Base-by-base conservation (phyloP, 768 basidiomycete species). In the Termitomyces sp. region DNA sequence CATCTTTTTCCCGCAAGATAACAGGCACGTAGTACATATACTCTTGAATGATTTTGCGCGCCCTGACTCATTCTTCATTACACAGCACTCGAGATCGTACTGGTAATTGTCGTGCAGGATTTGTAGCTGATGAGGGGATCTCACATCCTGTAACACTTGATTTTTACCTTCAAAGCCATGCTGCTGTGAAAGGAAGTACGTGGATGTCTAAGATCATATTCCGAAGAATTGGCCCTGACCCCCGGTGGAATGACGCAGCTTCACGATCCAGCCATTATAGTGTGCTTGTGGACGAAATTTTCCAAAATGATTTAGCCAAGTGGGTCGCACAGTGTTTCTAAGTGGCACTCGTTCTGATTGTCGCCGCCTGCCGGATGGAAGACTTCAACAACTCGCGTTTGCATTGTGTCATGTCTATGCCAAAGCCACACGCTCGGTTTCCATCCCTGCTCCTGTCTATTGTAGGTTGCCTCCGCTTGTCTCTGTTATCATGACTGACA, bases 401-500 rank as follows among this genome's bases (percentile, higher is more conserved):
- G 78, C 85, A 0, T 72, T 88, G 0, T 89, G 88, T 65, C 87
- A 89, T 56, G 81, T 85, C n/a, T 89, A 87, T 56, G 82, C 86
- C 2, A 81, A 87, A 4, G 81, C 87, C 11, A 88, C 88, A 1
- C 80, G 85, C n/a, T 85, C 86, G 0, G 88, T 88, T 4, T 88
- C 86, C 0, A 85, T 89, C 48, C 88, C 87, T 0, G 87, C 86
- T 0, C 88, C 86, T 0, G 86, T 88, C 0, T 88, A 88, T 62
- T 87, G 87, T 88, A 63, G 70, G 86, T 65, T 53, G 8, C 50
- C 15, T 38, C 36, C 12, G 15, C 40, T 34, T 47, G n/a, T 43
- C 37, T 48, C 50, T 60, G 43, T 43, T 49, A 58, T 56, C n/a
- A 46, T 46, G 38, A 37, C 53, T 58, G 47, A 61, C 25, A 20